Base-by-base conservation (phyloP, 345 rosid species). In the Citrus trifoliata region DNA sequence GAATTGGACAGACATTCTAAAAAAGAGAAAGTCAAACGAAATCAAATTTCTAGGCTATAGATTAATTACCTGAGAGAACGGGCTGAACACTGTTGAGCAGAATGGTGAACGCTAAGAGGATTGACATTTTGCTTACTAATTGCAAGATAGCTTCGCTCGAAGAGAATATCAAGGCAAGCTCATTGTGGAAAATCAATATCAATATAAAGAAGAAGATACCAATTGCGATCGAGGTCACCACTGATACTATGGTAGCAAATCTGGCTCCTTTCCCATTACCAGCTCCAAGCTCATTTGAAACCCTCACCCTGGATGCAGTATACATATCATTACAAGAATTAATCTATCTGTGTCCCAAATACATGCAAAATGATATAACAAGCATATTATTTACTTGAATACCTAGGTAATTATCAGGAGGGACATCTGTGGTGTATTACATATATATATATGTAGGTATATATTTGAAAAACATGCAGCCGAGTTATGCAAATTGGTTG, bases 221-320 rank as follows among this genome's bases (percentile, higher is more conserved):
- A 5, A 95, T 91, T 3, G 81, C 35, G 0, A 72, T n/a, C 33
- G 97, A 93, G 19, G 94, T 89, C 60, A 59, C n/a, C 46, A 91
- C 95, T 1, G 98, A 83, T 5, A 93, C 88, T 1, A 27, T 56
- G n/a, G 93, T 87, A 0, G 98, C 98, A 70, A 92, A 93, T 80
- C 78, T 93, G 1, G 98, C 98, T 77, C 91, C 98, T 73, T 82
- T 89, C 7, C 98, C 98, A 48, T 92, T 93, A 0, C 98, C 97
- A 1, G 98, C 97, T 30, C 98, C 98, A 33, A 95, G 85, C 82
- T 95, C 98, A 63, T 95, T 95, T 8, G 98, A 93, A 14, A 93
- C 98, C 64, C 98, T 85, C 16, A 95, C 95, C 78, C 98, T 93
- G 87, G 40, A 37, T 37, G 40, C 40, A 37, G 40, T 37, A 37